phyloP scores from a whole-genome alignment of 208 protist species.

The Tritrichomonas musculus region DNA sequence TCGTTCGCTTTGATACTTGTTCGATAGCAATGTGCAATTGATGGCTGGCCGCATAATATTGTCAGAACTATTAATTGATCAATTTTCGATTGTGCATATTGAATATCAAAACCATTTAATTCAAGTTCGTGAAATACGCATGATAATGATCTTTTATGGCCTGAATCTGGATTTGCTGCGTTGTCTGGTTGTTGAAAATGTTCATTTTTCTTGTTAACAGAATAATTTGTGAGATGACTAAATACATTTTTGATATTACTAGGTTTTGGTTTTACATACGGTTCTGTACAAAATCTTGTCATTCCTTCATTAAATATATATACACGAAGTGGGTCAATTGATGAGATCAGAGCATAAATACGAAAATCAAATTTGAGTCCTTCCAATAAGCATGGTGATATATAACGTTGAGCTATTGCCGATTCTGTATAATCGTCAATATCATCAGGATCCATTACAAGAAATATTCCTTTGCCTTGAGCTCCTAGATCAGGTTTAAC shows the following conservation, averaged over 20 bases:
- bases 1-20: not conserved
- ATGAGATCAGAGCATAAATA: constrained; percentile 34
- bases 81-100: not conserved
- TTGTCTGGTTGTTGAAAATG: not conserved
- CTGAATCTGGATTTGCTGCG: not conserved
- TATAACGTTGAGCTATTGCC: constrained; percentile 33
- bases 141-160: constrained; percentile 13
- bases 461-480: constrained; percentile 38
- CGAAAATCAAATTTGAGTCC: constrained; percentile 40
- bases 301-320: constrained; percentile 53
- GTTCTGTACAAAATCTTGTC: constrained; percentile 51
- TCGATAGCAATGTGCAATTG: not conserved
- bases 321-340: constrained; percentile 46
- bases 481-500: constrained; percentile 37
- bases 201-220: constrained; percentile 49
- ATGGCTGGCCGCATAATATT: not conserved
- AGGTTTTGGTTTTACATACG: constrained; percentile 41
- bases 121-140: constrained; percentile 27
- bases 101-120: not conserved
- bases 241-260: constrained; percentile 40
- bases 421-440: not conserved
- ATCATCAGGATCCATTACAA: not conserved
- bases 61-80: constrained; percentile 20
- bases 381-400: constrained; percentile 21
- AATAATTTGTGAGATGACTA: constrained; percentile 54